Evolutionary conservation across 441 rosid species (phyloP).

Genomic region (Syzygium syzygioides): DNA sequence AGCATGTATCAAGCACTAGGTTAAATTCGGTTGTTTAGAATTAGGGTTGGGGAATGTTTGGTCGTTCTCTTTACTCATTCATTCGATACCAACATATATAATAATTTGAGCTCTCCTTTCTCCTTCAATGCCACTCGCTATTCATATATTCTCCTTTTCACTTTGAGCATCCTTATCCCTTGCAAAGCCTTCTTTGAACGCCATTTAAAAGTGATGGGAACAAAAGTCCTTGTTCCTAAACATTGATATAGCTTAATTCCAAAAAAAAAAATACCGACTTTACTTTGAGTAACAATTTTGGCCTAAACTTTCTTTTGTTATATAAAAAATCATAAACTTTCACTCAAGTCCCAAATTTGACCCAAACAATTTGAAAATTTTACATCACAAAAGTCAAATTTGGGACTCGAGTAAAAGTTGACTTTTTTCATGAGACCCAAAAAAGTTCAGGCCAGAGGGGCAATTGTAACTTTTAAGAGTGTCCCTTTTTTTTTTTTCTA

Average conservation of each 20-base stretch:
- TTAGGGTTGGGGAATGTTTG: background rate
- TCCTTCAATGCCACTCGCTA: background rate
- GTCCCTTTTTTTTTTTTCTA: background rate
- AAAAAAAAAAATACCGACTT: too few species aligned
- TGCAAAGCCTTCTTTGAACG: background rate
- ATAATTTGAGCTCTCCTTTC: background rate
- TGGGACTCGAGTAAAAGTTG: too few species aligned
- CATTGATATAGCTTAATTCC: background rate
- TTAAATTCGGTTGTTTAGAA: background rate
- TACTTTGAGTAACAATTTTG: too few species aligned
- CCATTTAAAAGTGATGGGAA: background rate
- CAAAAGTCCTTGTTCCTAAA: background rate
- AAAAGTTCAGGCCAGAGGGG: background rate
- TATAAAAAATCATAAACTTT: too few species aligned
- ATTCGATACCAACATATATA: background rate
- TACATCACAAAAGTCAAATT: too few species aligned
- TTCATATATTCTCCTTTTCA: background rate
- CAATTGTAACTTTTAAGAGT: background rate
- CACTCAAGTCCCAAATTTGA: too few species aligned
- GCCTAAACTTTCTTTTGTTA: too few species aligned
- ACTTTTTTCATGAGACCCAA: too few species aligned
- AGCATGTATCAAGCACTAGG: background rate
- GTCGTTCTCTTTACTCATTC: background rate
- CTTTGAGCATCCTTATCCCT: slow-evolving; percentile 7
- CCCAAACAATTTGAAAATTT: too few species aligned